Evolutionary conservation across 768 basidiomycete genomes (phyloP).

Genomic region (Termitomyces sp.): DNA sequence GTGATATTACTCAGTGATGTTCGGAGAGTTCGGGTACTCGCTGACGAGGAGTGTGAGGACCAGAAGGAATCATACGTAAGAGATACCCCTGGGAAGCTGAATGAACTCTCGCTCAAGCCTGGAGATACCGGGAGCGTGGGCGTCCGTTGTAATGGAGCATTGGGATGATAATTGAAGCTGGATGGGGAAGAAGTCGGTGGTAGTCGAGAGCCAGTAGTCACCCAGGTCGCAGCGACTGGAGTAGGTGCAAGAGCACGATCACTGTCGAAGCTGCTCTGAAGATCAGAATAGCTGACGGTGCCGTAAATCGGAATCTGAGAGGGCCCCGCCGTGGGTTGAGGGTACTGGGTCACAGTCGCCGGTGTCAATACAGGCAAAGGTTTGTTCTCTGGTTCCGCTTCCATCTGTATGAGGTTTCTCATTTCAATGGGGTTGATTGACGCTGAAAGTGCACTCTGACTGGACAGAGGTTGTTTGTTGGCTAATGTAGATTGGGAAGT

Average conservation of each 20-base stretch:
- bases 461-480: not conserved
- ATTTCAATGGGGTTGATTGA: not conserved
- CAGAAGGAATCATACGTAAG: conserved; percentile 62
- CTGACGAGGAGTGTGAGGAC: conserved; percentile 41
- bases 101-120: conserved; percentile 15
- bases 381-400: conserved; percentile 11
- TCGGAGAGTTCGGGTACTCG: conserved; percentile 15
- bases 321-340: conserved; percentile 3
- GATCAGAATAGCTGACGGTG: not conserved
- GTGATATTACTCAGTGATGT: conserved; percentile 8
- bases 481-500: not conserved
- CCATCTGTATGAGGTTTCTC: conserved; percentile 11
- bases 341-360: not conserved
- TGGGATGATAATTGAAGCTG: conserved; percentile 10
- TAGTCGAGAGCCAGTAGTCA: not conserved
- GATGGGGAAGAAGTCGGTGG: conserved; percentile 3
- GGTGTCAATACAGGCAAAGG: not conserved
- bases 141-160: conserved; percentile 4
- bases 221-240: conserved; percentile 7
- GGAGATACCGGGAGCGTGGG: conserved; percentile 7
- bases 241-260: not conserved
- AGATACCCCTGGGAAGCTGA: conserved; percentile 23
- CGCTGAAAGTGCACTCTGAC: not conserved
- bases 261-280: not conserved
- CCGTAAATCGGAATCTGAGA: not conserved